phyloP scores from a whole-genome alignment of 257 asterid species.

The Haberlea rhodopensis region DNA sequence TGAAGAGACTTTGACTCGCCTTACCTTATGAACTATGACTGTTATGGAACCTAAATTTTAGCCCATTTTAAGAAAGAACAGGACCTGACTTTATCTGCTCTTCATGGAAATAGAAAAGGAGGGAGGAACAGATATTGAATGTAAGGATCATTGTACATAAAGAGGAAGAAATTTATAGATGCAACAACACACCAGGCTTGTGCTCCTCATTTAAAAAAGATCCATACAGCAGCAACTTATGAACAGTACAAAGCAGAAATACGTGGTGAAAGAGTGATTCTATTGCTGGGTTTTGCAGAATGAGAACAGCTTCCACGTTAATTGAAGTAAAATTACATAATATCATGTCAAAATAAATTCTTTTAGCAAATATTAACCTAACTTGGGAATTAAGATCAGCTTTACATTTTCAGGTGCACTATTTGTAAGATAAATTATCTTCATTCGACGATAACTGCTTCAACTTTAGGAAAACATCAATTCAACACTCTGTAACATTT shows the following conservation, averaged over 20 bases:
- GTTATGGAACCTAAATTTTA: slow-evolving; percentile 9
- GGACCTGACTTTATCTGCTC: background rate
- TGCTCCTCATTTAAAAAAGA: background rate
- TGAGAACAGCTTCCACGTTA: background rate
- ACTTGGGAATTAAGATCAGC: background rate
- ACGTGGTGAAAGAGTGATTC: background rate
- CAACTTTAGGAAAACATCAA: background rate
- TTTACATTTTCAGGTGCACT: background rate
- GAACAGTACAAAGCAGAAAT: background rate
- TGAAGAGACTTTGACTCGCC: background rate
- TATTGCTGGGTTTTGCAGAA: background rate
- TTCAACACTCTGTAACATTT: background rate
- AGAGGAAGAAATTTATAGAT: background rate
- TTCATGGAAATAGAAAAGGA: background rate
- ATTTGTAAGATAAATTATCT: background rate
- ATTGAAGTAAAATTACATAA: background rate
- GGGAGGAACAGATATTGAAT: background rate
- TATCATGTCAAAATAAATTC: background rate
- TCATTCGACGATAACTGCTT: background rate
- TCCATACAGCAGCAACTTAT: background rate
- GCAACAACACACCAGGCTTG: background rate
- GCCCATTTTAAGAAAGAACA: slow-evolving; percentile 19
- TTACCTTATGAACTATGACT: background rate
- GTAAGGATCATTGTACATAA: background rate
- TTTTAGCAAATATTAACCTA: background rate